These are phyloP conservation scores for Tricholoma terreum DNA, from an alignment of 768 basidiomycete species.

Conservation along the genomic window DNA sequence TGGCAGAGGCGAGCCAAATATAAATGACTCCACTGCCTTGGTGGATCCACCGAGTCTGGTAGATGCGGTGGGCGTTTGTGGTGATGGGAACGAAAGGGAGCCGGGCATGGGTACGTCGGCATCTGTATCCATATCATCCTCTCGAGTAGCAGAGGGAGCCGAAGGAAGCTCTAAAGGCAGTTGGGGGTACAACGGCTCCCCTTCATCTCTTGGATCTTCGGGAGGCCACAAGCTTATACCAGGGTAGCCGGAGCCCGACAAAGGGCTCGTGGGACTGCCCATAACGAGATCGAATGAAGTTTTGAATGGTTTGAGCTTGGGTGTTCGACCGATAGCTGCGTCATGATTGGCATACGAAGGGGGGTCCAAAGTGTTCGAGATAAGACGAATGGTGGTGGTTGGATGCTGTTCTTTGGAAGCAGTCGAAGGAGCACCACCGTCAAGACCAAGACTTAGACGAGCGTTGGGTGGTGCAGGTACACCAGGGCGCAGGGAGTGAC, in stretches of 20 bases:
- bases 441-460: conserved; percentile 56
- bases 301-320: conserved; percentile 61
- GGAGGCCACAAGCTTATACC: conserved; percentile 31
- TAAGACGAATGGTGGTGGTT: conserved; percentile 52
- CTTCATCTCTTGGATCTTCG: conserved; percentile 13
- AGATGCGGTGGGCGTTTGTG: conserved; percentile 16
- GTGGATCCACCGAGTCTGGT: conserved; percentile 14
- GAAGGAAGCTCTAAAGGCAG: conserved; percentile 31
- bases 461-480: conserved; percentile 58
- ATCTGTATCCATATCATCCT: conserved; percentile 16
- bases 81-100: conserved; percentile 15
- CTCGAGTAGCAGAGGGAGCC: not conserved
- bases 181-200: conserved; percentile 34
- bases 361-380: conserved; percentile 36
- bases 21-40: conserved; percentile 46
- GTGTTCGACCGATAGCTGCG: conserved; percentile 40
- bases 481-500: conserved; percentile 55
- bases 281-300: conserved; percentile 68
- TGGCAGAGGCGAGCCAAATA: conserved; percentile 76
- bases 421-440: conserved; percentile 36
- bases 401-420: conserved; percentile 38
- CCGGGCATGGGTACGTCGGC: conserved; percentile 36
- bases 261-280: conserved; percentile 43
- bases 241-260: conserved; percentile 11
- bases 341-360: conserved; percentile 14